Evolutionary conservation across 352 stramenopile genomes (phyloP), one percentile per base, ranked within the genome.

Genomic region (Albugo laibachii): DNA sequence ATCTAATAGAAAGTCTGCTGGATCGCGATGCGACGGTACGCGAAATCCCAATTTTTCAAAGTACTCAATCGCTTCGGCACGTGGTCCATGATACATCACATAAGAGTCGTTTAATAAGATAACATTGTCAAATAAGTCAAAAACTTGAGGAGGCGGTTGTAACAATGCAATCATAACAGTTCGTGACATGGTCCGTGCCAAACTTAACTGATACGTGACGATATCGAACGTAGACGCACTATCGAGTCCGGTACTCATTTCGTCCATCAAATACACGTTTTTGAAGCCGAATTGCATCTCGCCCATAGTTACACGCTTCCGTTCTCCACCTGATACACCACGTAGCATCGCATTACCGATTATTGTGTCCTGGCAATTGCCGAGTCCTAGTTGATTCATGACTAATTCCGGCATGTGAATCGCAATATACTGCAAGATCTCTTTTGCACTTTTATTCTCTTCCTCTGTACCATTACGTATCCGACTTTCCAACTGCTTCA

Each of bases 171-270:
- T 79, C 11, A 81, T 56, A 13, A 78, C 48, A 1, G 69, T 81
- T 44, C 65, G 66, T 46, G 59, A 50, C 13, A 80, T 19, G 13
- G 14, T 49, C 13, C 53, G 48, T 0, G 65, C 69, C 1, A 64
- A 55, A 48, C 68, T 66, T 31, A 63, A 69, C 5, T 95, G 49
- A 5, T 79, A 62, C 41, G 85, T 77, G 47, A 81, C 73, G 47
- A 97, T 96, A 45, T 97, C 82, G 52, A 69, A 93, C 1, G 83
- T 93, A 4, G 82, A 87, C 0, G 80, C 72, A 35, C 70, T 79
- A 62, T 97, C 87, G 10, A 97, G 63, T 5, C 88, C 88, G 2
- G 83, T 96, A 42, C 68, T 88, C 54, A 97, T 94, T 60, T 93
- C 75, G 52, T 96, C 88, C 43, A 80, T 71, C 39, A 88, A 63